Conservation (phyloP, 345 rosid species). For the Xanthoceras sorbifolium region DNA sequence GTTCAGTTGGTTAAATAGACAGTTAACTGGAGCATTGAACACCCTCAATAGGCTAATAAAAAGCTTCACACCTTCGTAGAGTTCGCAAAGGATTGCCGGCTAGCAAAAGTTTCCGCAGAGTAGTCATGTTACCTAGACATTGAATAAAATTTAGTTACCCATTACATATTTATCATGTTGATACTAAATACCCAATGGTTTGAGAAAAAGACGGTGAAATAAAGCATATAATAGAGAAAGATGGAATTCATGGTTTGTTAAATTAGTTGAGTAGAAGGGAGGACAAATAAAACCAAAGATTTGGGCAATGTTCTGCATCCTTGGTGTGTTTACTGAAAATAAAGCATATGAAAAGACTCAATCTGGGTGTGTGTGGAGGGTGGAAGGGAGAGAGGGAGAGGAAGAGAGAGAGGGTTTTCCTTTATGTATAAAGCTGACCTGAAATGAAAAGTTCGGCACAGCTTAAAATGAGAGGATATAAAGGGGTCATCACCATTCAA, state of each 20-base stretch:
- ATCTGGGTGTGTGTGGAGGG: no score
- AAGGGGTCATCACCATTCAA: not conserved
- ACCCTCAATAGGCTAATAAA: conserved; percentile 15
- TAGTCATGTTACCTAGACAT: conserved; percentile 75
- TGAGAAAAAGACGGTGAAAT: not conserved
- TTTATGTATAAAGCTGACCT: not conserved
- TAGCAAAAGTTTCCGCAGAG: conserved; percentile 74
- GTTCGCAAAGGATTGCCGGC: conserved; percentile 86
- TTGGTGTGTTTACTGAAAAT: not conserved
- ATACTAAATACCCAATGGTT: not conserved
- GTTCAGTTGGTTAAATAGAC: conserved; percentile 18
- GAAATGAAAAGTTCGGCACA: not conserved
- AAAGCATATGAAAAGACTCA: not conserved
- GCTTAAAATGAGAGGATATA: not conserved
- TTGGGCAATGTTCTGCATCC: conserved; percentile 5
- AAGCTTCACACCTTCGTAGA: conserved; percentile 66
- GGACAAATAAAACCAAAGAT: not conserved
- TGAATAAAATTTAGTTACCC: not conserved
- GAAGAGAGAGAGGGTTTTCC: not conserved
- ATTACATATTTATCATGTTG: not conserved
- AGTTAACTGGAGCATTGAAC: conserved; percentile 14
- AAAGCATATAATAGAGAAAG: not conserved
- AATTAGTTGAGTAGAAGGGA: not conserved
- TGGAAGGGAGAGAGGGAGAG: not conserved
- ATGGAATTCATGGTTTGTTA: not conserved